Conservation (phyloP, 352 stramenopile genomes). For the Globisporangium perplexum region DNA sequence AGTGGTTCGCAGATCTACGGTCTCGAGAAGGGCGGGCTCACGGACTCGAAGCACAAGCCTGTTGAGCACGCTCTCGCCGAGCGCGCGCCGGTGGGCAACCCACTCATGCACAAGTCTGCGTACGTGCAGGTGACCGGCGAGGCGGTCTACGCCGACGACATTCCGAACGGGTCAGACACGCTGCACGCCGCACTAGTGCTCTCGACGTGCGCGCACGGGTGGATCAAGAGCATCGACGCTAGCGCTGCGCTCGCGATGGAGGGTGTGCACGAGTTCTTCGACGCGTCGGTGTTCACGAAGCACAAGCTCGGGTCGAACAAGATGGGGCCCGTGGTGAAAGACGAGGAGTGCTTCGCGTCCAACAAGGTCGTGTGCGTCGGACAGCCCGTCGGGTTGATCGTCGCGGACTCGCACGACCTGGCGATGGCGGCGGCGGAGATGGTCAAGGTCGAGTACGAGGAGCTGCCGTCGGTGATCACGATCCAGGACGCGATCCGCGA, state of each 20-base stretch:
- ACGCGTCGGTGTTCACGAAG: slow-evolving; percentile 63
- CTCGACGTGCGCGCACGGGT: slow-evolving; percentile 67
- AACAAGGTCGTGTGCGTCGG: slow-evolving; percentile 67
- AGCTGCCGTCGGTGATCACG: slow-evolving; percentile 86
- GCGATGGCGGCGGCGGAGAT: slow-evolving; percentile 72
- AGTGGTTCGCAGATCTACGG: slow-evolving; percentile 54
- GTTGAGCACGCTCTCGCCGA: slow-evolving; percentile 29
- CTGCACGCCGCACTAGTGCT: slow-evolving; percentile 92
- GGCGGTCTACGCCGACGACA: slow-evolving; percentile 94
- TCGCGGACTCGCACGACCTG: slow-evolving; percentile 77
- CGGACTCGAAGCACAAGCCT: slow-evolving; percentile 54
- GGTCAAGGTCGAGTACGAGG: slow-evolving; percentile 88
- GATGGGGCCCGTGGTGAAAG: slow-evolving; percentile 75
- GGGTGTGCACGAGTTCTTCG: slow-evolving; percentile 88
- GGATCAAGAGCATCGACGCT: slow-evolving; percentile 87
- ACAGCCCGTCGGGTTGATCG: slow-evolving; percentile 75
- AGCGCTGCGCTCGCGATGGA: slow-evolving; percentile 74
- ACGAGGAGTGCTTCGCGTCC: slow-evolving; percentile 86
- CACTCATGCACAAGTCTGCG: slow-evolving; percentile 90
- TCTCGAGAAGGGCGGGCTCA: slow-evolving; percentile 53
- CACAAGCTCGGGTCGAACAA: slow-evolving; percentile 64
- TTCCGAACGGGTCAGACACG: slow-evolving; percentile 78
- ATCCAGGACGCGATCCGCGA: slow-evolving; percentile 94
- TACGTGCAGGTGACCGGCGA: slow-evolving; percentile 94
- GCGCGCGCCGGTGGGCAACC: slow-evolving; percentile 80